A percentile compares a stretch with the other conserved stretches of the same genome.
These are phyloP conservation scores for Dissophora globulifera DNA, from an alignment of 192 early-diverging fungal genomes.

Conservation along the genomic window DNA sequence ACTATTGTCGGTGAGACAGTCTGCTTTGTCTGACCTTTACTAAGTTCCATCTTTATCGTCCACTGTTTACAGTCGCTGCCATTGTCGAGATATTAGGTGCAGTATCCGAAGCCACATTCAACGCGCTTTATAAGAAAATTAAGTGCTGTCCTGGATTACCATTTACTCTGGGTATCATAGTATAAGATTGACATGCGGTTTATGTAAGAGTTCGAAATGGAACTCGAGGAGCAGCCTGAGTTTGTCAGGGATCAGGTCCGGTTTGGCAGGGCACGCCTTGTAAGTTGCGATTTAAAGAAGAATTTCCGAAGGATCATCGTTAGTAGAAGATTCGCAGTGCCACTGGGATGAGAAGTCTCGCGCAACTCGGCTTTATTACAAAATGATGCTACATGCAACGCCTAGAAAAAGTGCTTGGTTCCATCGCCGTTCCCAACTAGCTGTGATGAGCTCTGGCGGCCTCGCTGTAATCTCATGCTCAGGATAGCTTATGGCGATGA, in stretches of 20 bases:
- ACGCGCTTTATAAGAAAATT: slow-evolving; percentile 93
- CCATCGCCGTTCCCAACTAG: slow-evolving; percentile 5
- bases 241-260: slow-evolving; percentile 59
- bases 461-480: no score
- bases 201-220: slow-evolving; percentile 77
- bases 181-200: slow-evolving; percentile 95
- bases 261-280: slow-evolving; percentile 82
- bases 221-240: slow-evolving; percentile 71
- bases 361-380: slow-evolving; percentile 87
- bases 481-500: no score
- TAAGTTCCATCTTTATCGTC: slow-evolving; percentile 61
- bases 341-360: slow-evolving; percentile 64
- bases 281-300: slow-evolving; percentile 88
- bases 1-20: slow-evolving; percentile 33
- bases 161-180: slow-evolving; percentile 18
- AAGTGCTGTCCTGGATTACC: slow-evolving; percentile 53
- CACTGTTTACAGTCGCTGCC: slow-evolving; percentile 15
- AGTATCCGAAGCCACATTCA: slow-evolving; percentile 85
- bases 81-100: slow-evolving; percentile 62
- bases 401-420: slow-evolving; percentile 54
- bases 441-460: slow-evolving; percentile 9
- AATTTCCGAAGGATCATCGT: slow-evolving; percentile 95
- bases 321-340: slow-evolving; percentile 74
- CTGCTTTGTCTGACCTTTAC: slow-evolving; percentile 76
- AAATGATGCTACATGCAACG: slow-evolving; percentile 74